These are phyloP conservation scores for Pythium brachiatum DNA, from an alignment of 352 stramenopile species.

Conservation along the genomic window DNA sequence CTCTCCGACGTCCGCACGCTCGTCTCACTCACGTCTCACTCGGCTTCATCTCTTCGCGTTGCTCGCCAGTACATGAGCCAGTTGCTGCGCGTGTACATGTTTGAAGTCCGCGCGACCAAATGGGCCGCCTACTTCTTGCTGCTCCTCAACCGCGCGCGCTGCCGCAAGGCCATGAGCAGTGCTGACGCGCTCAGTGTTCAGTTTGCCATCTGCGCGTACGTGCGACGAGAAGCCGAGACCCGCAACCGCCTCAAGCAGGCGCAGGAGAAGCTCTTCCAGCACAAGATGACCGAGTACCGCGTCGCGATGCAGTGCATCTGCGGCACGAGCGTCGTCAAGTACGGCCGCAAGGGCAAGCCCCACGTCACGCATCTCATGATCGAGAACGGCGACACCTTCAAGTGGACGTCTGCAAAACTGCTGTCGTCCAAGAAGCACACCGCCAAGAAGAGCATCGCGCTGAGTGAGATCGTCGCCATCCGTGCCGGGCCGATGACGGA, in stretches of 20 bases:
- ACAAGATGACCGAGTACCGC: slow-evolving; percentile 84
- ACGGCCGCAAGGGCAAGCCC: slow-evolving; percentile 75
- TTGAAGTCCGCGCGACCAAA: slow-evolving; percentile 77
- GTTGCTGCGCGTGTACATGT: slow-evolving; percentile 51
- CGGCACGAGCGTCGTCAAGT: slow-evolving; percentile 73
- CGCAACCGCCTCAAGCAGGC: slow-evolving; percentile 42
- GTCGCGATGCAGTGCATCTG: slow-evolving; percentile 79
- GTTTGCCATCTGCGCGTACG: slow-evolving; percentile 60
- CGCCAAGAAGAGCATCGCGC: slow-evolving; percentile 54
- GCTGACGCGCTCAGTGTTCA: slow-evolving; percentile 48
- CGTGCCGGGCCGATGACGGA: slow-evolving; percentile 57
- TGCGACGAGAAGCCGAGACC: slow-evolving; percentile 42
- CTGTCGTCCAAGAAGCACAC: slow-evolving; percentile 27
- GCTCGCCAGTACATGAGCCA: slow-evolving; percentile 35
- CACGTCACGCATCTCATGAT: slow-evolving; percentile 71
- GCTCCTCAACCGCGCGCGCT: slow-evolving; percentile 42
- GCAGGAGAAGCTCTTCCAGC: slow-evolving; percentile 53
- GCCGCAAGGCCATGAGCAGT: slow-evolving; percentile 28
- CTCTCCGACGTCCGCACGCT: slow-evolving; percentile 40
- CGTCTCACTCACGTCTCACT: slow-evolving; percentile 24
- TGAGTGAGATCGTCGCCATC: slow-evolving; percentile 58
- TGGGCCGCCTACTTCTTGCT: slow-evolving; percentile 77
- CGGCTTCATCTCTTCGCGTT: slow-evolving; percentile 23
- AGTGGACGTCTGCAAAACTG: slow-evolving; percentile 74
- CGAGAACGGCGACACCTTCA: slow-evolving; percentile 74